A percentile compares a stretch with the other conserved stretches of the same genome.
Evolutionary conservation across 805 yeast species (phyloP).

Genomic region (Kodamaea lidongshanica): DNA sequence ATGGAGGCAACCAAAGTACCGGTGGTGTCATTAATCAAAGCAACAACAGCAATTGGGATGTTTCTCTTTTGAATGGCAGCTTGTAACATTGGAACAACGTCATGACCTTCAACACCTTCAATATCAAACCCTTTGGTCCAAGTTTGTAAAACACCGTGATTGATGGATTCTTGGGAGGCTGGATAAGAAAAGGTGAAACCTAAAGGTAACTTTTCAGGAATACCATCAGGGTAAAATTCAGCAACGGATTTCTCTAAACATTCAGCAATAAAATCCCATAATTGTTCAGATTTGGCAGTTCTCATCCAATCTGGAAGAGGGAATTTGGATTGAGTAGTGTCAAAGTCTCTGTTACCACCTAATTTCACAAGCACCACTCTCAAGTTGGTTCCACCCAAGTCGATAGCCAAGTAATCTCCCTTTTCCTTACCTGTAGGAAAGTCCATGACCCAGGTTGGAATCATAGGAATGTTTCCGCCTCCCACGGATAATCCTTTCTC

Average conservation of each 20-base stretch:
- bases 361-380: constrained; percentile 85
- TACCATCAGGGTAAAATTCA: constrained; percentile 66
- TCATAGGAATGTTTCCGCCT: constrained; percentile 93
- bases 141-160: constrained; percentile 81
- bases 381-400: constrained; percentile 95
- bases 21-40: constrained; percentile 93
- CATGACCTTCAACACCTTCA: constrained; percentile 86
- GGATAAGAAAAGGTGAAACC: constrained; percentile 97
- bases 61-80: constrained; percentile 55
- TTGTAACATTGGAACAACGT: constrained; percentile 89
- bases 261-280: constrained; percentile 83
- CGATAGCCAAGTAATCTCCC: constrained; percentile 89
- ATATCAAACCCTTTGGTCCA: constrained; percentile 99
- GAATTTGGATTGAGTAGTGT: constrained; percentile 80
- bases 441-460: constrained; percentile 93
- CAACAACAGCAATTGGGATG: constrained; percentile 81
- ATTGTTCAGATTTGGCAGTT: constrained; percentile 68
- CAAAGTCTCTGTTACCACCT: constrained; percentile 78
- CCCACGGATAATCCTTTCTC: constrained; percentile 68
- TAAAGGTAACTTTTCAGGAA: constrained; percentile 45
- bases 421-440: constrained; percentile 87
- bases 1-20: constrained; percentile 95
- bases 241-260: constrained; percentile 65
- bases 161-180: constrained; percentile 73
- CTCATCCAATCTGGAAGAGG: constrained; percentile 71